Evolutionary conservation across 2,329 filamentous ascomycete genomes (phyloP).

Genomic region (Scedosporium aurantiacum): DNA sequence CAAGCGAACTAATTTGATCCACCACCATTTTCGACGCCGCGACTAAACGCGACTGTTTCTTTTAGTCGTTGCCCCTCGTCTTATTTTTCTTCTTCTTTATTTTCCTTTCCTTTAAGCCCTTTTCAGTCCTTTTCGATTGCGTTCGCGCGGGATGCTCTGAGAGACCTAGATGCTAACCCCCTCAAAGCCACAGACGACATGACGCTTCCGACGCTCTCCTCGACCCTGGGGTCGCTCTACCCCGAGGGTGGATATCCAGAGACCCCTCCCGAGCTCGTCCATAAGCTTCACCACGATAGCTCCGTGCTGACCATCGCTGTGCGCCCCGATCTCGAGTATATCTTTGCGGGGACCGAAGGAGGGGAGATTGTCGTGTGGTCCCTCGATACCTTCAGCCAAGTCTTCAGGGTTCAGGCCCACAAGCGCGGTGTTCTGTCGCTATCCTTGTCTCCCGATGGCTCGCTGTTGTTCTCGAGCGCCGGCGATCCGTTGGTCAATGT

Average conservation of each 20-base stretch:
- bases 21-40: too few relatives aligned
- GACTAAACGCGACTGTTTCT: too few relatives aligned
- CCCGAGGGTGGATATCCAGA: constrained; percentile 12
- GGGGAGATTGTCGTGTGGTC: constrained; percentile 92
- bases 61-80: neutral
- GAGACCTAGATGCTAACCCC: neutral
- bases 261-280: constrained; percentile 50
- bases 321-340: constrained; percentile 62
- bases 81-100: neutral
- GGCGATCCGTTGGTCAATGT: constrained; percentile 92
- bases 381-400: constrained; percentile 73
- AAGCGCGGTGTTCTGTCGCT: constrained; percentile 83
- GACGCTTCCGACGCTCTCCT: neutral
- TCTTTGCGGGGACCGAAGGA: constrained; percentile 87
- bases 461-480: constrained; percentile 79
- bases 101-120: neutral
- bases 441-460: constrained; percentile 63
- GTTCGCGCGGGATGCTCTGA: neutral
- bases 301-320: constrained; percentile 76
- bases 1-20: too few relatives aligned
- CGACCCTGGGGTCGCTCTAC: neutral
- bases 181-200: constrained; percentile 1
- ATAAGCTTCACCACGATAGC: constrained; percentile 65
- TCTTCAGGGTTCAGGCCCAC: constrained; percentile 73
- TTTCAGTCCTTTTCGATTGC: neutral